Evolutionary conservation across 805 yeast genomes (phyloP).

Genomic region (Candida glaebosa): DNA sequence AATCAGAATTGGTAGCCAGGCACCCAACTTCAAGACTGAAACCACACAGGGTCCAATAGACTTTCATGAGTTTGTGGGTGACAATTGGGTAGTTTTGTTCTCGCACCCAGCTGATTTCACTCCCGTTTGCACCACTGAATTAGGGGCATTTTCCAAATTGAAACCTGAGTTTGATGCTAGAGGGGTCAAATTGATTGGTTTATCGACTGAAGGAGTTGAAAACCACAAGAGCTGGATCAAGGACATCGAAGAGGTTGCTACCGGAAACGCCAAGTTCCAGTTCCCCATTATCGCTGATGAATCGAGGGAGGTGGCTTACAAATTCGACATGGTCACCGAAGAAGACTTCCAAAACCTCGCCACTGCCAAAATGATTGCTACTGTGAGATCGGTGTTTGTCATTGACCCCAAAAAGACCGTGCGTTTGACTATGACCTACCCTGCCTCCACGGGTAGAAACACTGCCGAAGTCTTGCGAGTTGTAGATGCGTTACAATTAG

Average conservation of each 20-base stretch:
- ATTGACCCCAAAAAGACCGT: slow-evolving; percentile 89
- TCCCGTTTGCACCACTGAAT: slow-evolving; percentile 94
- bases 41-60: slow-evolving; percentile 80
- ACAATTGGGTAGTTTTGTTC: slow-evolving; percentile 84
- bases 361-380: slow-evolving; percentile 46
- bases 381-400: slow-evolving; percentile 89
- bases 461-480: slow-evolving; percentile 89
- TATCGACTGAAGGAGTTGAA: slow-evolving; percentile 80
- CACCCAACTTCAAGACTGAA: slow-evolving; percentile 84
- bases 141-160: slow-evolving; percentile 88
- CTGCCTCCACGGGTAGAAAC: slow-evolving; percentile 94
- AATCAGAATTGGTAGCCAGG: slow-evolving; percentile 73
- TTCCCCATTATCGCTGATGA: slow-evolving; percentile 93
- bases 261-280: slow-evolving; percentile 61
- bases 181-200: slow-evolving; percentile 83
- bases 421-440: slow-evolving; percentile 82
- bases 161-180: slow-evolving; percentile 86
- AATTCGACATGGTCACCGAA: slow-evolving; percentile 57
- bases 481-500: slow-evolving; percentile 80
- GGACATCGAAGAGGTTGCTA: slow-evolving; percentile 85
- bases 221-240: slow-evolving; percentile 83
- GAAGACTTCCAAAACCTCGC: slow-evolving; percentile 61
- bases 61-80: slow-evolving; percentile 84
- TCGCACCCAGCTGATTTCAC: slow-evolving; percentile 97
- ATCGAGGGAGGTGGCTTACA: slow-evolving; percentile 73